Evolutionary conservation across 441 rosid genomes (phyloP).

Genomic region (Gossypium schwendimanii): DNA sequence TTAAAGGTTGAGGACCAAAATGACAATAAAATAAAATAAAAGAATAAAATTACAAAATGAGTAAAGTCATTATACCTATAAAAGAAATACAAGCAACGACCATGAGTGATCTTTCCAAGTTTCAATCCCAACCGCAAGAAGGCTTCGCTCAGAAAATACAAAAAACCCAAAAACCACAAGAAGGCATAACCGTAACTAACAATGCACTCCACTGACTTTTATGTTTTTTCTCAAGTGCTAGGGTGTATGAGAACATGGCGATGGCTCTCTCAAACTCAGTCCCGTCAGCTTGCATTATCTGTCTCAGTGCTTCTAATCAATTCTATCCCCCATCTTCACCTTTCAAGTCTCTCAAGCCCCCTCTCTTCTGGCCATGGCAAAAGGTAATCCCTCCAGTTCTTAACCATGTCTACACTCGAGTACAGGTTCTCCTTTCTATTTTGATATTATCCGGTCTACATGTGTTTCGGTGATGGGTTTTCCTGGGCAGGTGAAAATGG

Average conservation of each 20-base stretch:
- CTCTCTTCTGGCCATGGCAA: slow-evolving; percentile 86
- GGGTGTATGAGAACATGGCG: neutral
- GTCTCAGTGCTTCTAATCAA: slow-evolving; percentile 26
- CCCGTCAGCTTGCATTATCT: slow-evolving; percentile 20
- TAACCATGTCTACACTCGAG: neutral
- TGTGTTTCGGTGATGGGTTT: neutral
- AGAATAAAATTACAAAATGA: too few species aligned
- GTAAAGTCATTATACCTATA: too few species aligned
- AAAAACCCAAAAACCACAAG: neutral
- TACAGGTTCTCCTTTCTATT: neutral
- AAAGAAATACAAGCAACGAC: neutral
- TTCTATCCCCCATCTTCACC: slow-evolving; percentile 26
- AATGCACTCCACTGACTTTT: too few species aligned
- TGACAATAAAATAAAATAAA: too few species aligned
- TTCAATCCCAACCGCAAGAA: neutral
- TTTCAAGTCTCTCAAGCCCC: slow-evolving; percentile 52
- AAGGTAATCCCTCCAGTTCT: slow-evolving; percentile 29
- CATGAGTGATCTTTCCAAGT: neutral
- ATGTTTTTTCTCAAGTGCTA: neutral
- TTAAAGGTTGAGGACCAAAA: too few species aligned
- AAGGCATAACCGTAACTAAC: neutral
- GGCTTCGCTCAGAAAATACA: too few species aligned
- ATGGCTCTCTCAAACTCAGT: slow-evolving; percentile 27
- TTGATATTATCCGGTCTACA: neutral
- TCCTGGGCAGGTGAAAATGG: slow-evolving; percentile 57